These are phyloP conservation scores for Colletotrichum lindemuthianum DNA, from an alignment of 2,329 filamentous ascomycete species.

Conservation along the genomic window DNA sequence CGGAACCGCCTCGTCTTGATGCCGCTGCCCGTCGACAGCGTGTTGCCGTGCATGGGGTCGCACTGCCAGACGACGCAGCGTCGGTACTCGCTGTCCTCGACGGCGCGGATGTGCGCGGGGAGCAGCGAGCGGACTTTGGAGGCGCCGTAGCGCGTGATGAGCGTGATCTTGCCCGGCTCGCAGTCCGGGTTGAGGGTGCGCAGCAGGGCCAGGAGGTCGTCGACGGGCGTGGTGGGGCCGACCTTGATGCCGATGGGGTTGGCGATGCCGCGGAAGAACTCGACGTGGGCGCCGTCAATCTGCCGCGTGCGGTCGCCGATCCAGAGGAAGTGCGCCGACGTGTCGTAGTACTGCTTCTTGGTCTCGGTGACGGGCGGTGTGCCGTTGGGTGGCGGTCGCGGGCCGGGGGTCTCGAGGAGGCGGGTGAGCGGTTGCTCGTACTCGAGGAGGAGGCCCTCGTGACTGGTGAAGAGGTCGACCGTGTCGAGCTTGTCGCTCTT, in stretches of 20 bases:
- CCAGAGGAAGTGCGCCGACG: slow-evolving; percentile 97
- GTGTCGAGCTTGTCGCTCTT: slow-evolving; percentile 86
- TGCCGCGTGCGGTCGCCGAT: slow-evolving; percentile 96
- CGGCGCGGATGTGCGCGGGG: slow-evolving; percentile 86
- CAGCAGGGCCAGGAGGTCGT: slow-evolving; percentile 82
- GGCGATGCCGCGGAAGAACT: slow-evolving; percentile 95
- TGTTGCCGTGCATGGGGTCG: slow-evolving; percentile 97
- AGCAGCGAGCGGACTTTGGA: slow-evolving; percentile 79
- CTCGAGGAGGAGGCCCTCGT: slow-evolving; percentile 92
- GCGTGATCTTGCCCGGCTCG: slow-evolving; percentile 91
- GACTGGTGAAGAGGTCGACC: slow-evolving; percentile 93
- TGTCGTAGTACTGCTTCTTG: slow-evolving; percentile 83
- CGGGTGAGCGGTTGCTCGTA: slow-evolving; percentile 93
- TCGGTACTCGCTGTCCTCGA: slow-evolving; percentile 78
- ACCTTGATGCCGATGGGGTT: slow-evolving; percentile 98
- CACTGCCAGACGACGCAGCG: slow-evolving; percentile 91
- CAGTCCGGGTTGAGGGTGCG: slow-evolving; percentile 84
- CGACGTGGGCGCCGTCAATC: slow-evolving; percentile 91
- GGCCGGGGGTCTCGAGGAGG: slow-evolving; percentile 71
- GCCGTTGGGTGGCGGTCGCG: slow-evolving; percentile 40
- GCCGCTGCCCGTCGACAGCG: slow-evolving; percentile 73
- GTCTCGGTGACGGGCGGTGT: slow-evolving; percentile 45
- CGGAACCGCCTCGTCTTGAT: slow-evolving; percentile 94
- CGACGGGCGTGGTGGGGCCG: slow-evolving; percentile 81
- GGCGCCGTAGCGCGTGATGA: slow-evolving; percentile 95